Evolutionary conservation across 1,284 basidiomycete genomes (phyloP).

Genomic region (Puccinia novopanici): DNA sequence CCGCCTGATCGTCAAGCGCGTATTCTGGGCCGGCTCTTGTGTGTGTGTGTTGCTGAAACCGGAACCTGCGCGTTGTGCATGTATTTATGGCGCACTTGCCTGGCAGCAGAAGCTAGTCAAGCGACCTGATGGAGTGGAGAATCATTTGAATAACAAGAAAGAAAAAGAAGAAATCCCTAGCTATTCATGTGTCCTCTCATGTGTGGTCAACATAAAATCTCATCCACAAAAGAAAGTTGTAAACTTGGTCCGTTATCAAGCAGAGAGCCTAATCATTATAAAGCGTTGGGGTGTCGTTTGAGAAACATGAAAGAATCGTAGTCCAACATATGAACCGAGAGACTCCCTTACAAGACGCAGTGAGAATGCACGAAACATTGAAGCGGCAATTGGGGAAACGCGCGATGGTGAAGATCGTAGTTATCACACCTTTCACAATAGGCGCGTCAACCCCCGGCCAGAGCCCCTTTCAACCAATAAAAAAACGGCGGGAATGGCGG

Average conservation of each 20-base stretch:
- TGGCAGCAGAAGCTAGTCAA: neutral
- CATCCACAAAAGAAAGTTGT: neutral
- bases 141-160: neutral
- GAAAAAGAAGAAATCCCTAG: neutral
- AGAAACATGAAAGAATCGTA: neutral
- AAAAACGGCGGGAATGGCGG: neutral
- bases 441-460: too few species aligned
- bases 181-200: too few species aligned
- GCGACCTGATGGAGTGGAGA: neutral
- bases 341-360: neutral
- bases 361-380: neutral
- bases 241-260: neutral
- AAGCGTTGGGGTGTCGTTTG: too few species aligned
- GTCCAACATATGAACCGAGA: neutral
- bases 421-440: too few species aligned
- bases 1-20: constrained; percentile 5
- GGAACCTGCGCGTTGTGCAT: neutral
- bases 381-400: neutral
- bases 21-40: constrained; percentile 2
- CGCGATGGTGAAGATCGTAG: neutral
- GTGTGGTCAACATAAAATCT: neutral
- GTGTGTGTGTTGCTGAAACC: neutral
- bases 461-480: neutral
- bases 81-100: neutral
- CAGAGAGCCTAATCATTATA: too few species aligned